Percentiles rank a stretch among this genome's conserved stretches.
phyloP scores from a whole-genome alignment of 1,284 basidiomycete species.

The Leccinum pachyderme region DNA sequence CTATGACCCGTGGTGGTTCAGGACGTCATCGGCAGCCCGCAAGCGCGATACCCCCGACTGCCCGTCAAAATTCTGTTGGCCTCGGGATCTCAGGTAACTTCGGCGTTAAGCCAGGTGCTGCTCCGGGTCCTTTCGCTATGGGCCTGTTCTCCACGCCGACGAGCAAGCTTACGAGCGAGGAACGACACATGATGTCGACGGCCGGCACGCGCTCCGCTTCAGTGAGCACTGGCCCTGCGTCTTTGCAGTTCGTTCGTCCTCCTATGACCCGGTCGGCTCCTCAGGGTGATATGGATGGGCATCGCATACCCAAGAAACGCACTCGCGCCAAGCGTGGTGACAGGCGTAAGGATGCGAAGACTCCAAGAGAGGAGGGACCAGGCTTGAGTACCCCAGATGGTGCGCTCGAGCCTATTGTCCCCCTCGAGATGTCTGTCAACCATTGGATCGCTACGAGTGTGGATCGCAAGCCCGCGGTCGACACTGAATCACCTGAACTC shows the following conservation, averaged over 20 bases:
- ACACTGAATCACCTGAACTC: conserved; percentile 69
- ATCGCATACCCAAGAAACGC: conserved; percentile 53
- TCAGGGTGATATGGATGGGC: conserved; percentile 60
- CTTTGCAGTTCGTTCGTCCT: conserved; percentile 48
- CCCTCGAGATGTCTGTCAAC: too few species aligned
- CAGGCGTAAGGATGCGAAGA: too few species aligned
- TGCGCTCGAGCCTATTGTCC: conserved; percentile 61
- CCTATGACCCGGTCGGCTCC: conserved; percentile 73
- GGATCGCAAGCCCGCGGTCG: too few species aligned
- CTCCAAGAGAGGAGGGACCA: conserved; percentile 34
- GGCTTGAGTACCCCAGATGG: conserved; percentile 23
- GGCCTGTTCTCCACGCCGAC: conserved; percentile 67
- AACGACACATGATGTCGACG: conserved; percentile 59
- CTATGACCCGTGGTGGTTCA: conserved; percentile 61
- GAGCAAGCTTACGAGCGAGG: conserved; percentile 67
- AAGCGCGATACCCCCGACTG: conserved; percentile 39
- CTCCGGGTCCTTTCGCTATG: conserved; percentile 55
- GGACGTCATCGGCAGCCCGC: conserved; percentile 52
- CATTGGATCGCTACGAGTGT: too few species aligned
- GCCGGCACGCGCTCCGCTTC: conserved; percentile 46
- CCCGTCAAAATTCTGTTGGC: conserved; percentile 54
- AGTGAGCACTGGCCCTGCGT: conserved; percentile 40
- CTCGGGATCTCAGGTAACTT: conserved; percentile 47
- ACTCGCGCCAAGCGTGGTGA: conserved; percentile 74
- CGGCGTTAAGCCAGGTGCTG: conserved; percentile 41